Percentiles rank a stretch among this genome's conserved stretches.
Conservation (phyloP, 495 filamentous ascomycete genomes). For the Talaromyces trachyspermus region DNA sequence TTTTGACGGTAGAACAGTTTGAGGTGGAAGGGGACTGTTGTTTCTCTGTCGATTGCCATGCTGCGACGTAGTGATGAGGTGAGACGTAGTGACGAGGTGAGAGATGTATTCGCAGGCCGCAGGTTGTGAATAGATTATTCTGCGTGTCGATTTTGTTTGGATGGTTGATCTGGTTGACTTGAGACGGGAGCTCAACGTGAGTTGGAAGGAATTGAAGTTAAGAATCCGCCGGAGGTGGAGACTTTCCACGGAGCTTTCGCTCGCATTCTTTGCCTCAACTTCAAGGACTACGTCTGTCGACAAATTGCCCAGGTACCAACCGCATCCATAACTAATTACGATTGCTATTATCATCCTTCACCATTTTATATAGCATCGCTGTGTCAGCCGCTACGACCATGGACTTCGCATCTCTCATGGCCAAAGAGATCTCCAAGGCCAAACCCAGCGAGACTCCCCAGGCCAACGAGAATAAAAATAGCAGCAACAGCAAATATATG, state of each 20-base stretch:
- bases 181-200: no score
- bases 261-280: no score
- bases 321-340: no score
- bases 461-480: conserved; percentile 22
- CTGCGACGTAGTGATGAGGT: background rate
- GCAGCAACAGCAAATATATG: conserved; percentile 64
- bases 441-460: conserved; percentile 39
- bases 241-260: no score
- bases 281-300: no score
- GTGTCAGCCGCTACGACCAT: conserved; percentile 40
- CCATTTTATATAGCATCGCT: background rate
- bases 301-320: no score
- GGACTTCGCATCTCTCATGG: conserved; percentile 93
- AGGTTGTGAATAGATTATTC: no score
- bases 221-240: no score
- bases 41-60: conserved; percentile 54
- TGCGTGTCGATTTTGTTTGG: no score
- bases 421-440: conserved; percentile 76
- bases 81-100: background rate
- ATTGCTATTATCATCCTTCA: background rate
- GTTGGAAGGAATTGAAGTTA: no score
- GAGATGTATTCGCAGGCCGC: background rate
- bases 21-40: conserved; percentile 79
- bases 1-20: conserved; percentile 79
- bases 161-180: no score